A percentile compares a stretch with the other conserved stretches of the same genome.
Evolutionary conservation across 129 eudicot genomes (phyloP).

Genomic region (Artemisia tridentata): DNA sequence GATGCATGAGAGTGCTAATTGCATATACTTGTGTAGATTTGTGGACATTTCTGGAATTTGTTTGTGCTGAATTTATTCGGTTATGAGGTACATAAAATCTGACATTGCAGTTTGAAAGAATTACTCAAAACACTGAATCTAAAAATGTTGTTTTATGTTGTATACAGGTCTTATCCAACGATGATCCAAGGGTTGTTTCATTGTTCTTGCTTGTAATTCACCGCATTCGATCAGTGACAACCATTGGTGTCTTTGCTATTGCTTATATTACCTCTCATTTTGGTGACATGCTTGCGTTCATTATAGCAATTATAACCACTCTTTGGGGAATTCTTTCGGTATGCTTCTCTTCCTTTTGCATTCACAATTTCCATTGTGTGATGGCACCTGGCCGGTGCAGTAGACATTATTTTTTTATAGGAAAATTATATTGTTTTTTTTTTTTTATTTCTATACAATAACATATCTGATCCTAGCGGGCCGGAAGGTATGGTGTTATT

Average conservation of each 20-base stretch:
- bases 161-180: constrained; percentile 61
- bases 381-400: too few relatives aligned
- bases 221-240: neutral
- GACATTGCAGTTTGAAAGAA: too few relatives aligned
- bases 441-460: too few relatives aligned
- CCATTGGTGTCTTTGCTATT: constrained; percentile 77
- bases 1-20: neutral
- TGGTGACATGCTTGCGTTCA: constrained; percentile 71
- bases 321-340: constrained; percentile 97
- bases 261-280: constrained; percentile 44
- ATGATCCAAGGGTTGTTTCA: constrained; percentile 75
- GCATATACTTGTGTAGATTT: constrained; percentile 43
- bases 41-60: constrained; percentile 78
- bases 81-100: constrained; percentile 67
- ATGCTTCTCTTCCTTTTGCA: constrained; percentile 19
- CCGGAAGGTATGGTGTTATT: too few relatives aligned
- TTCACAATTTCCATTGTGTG: neutral
- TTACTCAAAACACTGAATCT: neutral
- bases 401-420: too few relatives aligned
- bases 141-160: too few relatives aligned
- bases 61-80: constrained; percentile 57
- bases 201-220: constrained; percentile 51
- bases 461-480: too few relatives aligned
- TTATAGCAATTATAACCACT: constrained; percentile 88
- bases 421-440: too few relatives aligned